Conservation (phyloP, 108 stramenopile genomes). For the Pseudonitzschia multiseries region DNA sequence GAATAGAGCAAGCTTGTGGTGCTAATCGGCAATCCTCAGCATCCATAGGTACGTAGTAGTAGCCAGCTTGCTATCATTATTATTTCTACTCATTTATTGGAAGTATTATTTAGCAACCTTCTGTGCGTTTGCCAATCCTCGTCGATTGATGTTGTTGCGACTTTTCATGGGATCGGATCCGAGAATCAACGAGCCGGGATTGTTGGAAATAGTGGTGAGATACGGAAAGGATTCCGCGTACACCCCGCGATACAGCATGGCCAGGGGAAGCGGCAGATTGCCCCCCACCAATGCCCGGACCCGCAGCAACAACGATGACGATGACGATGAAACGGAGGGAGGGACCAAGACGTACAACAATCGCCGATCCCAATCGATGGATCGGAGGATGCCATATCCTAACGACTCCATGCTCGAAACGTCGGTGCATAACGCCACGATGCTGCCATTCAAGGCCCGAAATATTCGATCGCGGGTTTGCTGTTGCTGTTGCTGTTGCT, state of each 20-base stretch:
- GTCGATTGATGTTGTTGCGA: slow-evolving; percentile 60
- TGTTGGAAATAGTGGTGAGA: slow-evolving; percentile 24
- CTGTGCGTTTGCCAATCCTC: slow-evolving; percentile 25
- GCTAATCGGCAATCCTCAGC: no score
- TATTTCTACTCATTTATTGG: no score
- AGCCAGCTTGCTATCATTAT: no score
- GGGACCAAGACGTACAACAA: slow-evolving; percentile 75
- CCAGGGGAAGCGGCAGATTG: slow-evolving; percentile 58
- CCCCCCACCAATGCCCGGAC: slow-evolving; percentile 50
- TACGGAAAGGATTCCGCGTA: slow-evolving; percentile 76
- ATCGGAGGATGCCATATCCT: slow-evolving; percentile 79
- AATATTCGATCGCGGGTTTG: slow-evolving; percentile 30
- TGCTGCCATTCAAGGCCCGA: slow-evolving; percentile 62
- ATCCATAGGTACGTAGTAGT: no score
- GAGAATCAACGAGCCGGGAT: slow-evolving; percentile 32
- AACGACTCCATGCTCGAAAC: slow-evolving; percentile 42
- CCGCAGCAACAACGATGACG: not conserved
- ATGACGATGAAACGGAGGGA: not conserved
- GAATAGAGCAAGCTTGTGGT: no score
- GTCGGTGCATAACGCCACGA: slow-evolving; percentile 71
- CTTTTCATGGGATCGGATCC: slow-evolving; percentile 79
- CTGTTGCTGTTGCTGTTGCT: not conserved
- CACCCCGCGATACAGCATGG: slow-evolving; percentile 63
- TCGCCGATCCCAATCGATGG: slow-evolving; percentile 57
- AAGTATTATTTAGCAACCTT: no score